Evolutionary conservation across 805 yeast species (phyloP).

Genomic region (Saccharomycopsis sp.): DNA sequence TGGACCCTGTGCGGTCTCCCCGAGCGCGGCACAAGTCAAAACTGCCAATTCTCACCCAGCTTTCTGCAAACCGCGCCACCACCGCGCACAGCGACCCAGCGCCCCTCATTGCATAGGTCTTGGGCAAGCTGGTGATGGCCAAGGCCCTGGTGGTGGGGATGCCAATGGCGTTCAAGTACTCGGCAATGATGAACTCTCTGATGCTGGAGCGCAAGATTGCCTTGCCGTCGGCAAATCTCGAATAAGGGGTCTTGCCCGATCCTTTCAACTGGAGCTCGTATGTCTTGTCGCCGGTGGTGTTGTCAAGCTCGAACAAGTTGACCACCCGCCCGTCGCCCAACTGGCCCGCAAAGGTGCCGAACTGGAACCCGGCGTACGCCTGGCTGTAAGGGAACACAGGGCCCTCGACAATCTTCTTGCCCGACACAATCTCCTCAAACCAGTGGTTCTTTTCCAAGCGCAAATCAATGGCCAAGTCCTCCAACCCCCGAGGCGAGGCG

Average conservation of each 20-base stretch:
- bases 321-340: slow-evolving; percentile 92
- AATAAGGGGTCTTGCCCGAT: slow-evolving; percentile 83
- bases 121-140: slow-evolving; percentile 62
- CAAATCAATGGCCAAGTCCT: slow-evolving; percentile 47
- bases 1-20: slow-evolving; percentile 55
- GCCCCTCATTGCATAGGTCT: slow-evolving; percentile 65
- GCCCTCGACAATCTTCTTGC: slow-evolving; percentile 36
- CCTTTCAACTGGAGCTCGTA: slow-evolving; percentile 84
- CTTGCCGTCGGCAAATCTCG: slow-evolving; percentile 94
- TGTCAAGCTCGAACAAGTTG: slow-evolving; percentile 64
- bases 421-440: slow-evolving; percentile 52
- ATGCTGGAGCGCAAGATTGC: slow-evolving; percentile 85
- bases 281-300: slow-evolving; percentile 31
- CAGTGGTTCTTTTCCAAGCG: slow-evolving; percentile 29
- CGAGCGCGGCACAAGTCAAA: slow-evolving; percentile 77
- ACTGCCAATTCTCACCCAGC: slow-evolving; percentile 83
- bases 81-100: slow-evolving; percentile 72
- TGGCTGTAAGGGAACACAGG: slow-evolving; percentile 81
- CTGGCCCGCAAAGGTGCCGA: slow-evolving; percentile 95
- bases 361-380: slow-evolving; percentile 94
- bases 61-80: slow-evolving; percentile 72
- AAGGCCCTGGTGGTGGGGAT: slow-evolving; percentile 84
- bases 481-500: slow-evolving; percentile 50
- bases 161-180: slow-evolving; percentile 68
- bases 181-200: slow-evolving; percentile 80